phyloP scores from a whole-genome alignment of 495 filamentous ascomycete genomes.

The Evansstolkia leycettana region DNA sequence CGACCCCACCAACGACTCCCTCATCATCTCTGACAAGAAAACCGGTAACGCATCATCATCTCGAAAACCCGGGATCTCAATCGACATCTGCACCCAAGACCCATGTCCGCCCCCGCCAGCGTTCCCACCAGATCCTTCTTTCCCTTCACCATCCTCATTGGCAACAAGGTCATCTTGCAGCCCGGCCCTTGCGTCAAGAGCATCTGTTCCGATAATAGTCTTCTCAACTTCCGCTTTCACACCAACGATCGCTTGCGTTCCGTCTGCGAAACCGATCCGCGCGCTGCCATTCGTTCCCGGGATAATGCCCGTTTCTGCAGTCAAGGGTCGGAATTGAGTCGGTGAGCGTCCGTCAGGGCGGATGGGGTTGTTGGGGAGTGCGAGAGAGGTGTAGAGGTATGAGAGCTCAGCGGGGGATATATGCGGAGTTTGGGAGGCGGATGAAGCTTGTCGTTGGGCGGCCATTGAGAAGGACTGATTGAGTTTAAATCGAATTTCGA shows the following conservation, averaged over 20 bases:
- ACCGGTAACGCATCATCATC: slow-evolving; percentile 87
- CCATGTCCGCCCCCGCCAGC: slow-evolving; percentile 26
- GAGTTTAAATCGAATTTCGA: too few species aligned
- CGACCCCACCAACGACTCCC: slow-evolving; percentile 71
- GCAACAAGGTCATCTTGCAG: slow-evolving; percentile 14
- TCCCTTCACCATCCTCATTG: slow-evolving; percentile 15
- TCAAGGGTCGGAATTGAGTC: slow-evolving; percentile 79
- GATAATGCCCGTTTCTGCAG: slow-evolving; percentile 81
- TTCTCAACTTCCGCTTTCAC: slow-evolving; percentile 88
- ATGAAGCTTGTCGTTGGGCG: slow-evolving; percentile 31
- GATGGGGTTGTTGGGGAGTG: slow-evolving; percentile 59
- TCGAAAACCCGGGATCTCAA: slow-evolving; percentile 74
- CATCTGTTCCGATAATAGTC: slow-evolving; percentile 30
- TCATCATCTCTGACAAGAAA: slow-evolving; percentile 75
- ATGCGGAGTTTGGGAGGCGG: slow-evolving; percentile 39
- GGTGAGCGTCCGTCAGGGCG: slow-evolving; percentile 77
- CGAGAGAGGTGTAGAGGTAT: slow-evolving; percentile 85
- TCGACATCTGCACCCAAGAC: slow-evolving; percentile 68
- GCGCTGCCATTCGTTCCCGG: slow-evolving; percentile 86
- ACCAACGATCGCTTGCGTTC: slow-evolving; percentile 88
- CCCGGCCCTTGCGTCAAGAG: slow-evolving; percentile 15
- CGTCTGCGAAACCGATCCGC: slow-evolving; percentile 86
- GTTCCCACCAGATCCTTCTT: slow-evolving; percentile 5
- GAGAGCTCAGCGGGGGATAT: slow-evolving; percentile 93
- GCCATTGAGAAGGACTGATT: slow-evolving; percentile 16